These are phyloP conservation scores for Chaetoscypha palmicola DNA, from an alignment of 2,329 filamentous ascomycete species.

Conservation along the genomic window DNA sequence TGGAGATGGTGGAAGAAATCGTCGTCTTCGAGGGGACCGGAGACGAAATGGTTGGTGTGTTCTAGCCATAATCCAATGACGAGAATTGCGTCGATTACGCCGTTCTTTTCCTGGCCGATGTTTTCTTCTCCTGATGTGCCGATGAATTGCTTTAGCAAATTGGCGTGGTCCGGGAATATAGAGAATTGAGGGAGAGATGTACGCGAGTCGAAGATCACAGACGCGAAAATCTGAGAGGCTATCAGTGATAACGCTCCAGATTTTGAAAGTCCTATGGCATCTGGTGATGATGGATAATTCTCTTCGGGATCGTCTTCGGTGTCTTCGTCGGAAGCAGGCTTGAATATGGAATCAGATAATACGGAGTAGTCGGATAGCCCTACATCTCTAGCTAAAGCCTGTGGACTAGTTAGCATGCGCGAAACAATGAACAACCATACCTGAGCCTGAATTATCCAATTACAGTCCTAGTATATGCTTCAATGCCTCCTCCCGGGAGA, in stretches of 20 bases:
- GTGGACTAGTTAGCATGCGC: conserved; percentile 8
- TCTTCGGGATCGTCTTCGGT: conserved; percentile 36
- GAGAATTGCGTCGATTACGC: conserved; percentile 52
- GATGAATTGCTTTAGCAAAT: conserved; percentile 47
- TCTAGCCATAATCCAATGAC: conserved; percentile 54
- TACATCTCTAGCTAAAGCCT: conserved; percentile 48
- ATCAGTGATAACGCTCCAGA: conserved; percentile 52
- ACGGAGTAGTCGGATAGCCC: conserved; percentile 41
- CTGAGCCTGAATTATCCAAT: no score
- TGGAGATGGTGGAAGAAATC: conserved; percentile 56
- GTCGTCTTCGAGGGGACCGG: conserved; percentile 31
- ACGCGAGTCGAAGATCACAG: conserved; percentile 52
- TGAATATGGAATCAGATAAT: conserved; percentile 40
- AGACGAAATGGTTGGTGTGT: conserved; percentile 39
- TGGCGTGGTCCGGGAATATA: conserved; percentile 54
- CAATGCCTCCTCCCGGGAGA: not conserved
- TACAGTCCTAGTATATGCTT: no score
- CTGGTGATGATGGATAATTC: conserved; percentile 40
- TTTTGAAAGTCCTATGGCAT: conserved; percentile 50
- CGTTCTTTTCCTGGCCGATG: conserved; percentile 42
- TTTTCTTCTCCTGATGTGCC: conserved; percentile 39
- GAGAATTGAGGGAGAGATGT: conserved; percentile 45
- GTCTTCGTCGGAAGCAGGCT: conserved; percentile 35
- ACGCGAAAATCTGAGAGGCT: conserved; percentile 56
- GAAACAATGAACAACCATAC: not conserved